Conservation (phyloP, 129 eudicot genomes). For the Solidago caesia region DNA sequence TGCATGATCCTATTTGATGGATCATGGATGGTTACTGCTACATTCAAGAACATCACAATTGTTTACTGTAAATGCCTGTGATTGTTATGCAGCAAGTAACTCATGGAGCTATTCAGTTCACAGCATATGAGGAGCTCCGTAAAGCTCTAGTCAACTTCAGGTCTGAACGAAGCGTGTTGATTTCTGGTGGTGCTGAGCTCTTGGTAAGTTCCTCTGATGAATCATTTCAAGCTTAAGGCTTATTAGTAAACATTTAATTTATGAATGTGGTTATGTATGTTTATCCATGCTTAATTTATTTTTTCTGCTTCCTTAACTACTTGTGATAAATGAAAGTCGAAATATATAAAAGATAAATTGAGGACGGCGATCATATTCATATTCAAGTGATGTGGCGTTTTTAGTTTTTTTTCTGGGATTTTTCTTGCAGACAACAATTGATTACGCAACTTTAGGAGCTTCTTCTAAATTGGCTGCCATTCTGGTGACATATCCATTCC, state of each 20-base stretch:
- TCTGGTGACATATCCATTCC: slow-evolving; percentile 77
- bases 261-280: slow-evolving; percentile 5
- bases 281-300: neutral
- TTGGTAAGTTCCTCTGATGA: slow-evolving; percentile 49
- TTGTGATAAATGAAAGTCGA: neutral
- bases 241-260: neutral
- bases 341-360: neutral
- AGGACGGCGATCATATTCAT: slow-evolving; percentile 1
- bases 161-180: slow-evolving; percentile 29
- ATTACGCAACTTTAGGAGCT: slow-evolving; percentile 84
- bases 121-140: slow-evolving; percentile 93
- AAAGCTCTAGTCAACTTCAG: slow-evolving; percentile 54
- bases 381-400: neutral
- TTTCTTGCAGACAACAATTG: slow-evolving; percentile 57
- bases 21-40: neutral
- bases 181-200: slow-evolving; percentile 37
- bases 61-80: slow-evolving; percentile 27
- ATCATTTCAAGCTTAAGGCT: neutral
- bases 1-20: neutral
- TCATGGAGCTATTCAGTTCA: slow-evolving; percentile 97
- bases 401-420: neutral
- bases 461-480: slow-evolving; percentile 89
- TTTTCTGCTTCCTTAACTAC: slow-evolving; percentile 7
- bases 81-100: slow-evolving; percentile 70
- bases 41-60: neutral